A percentile compares a stretch with the other conserved stretches of the same genome.
phyloP scores from a whole-genome alignment of 768 basidiomycete species.

The Kwoniella newhampshirensis region DNA sequence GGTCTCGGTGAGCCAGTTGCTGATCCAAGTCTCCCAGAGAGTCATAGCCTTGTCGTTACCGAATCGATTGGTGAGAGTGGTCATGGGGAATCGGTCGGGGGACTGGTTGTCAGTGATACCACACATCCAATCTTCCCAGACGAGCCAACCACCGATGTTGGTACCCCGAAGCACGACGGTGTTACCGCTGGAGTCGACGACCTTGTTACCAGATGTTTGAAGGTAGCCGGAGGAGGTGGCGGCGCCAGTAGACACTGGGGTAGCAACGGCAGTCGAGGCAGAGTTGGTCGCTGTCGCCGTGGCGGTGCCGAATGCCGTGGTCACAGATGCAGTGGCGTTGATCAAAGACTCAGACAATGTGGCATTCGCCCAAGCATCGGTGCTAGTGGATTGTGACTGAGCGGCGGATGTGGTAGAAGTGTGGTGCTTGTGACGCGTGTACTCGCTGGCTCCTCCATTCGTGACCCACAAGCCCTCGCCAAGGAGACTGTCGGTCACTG shows the following conservation, averaged over 20 bases:
- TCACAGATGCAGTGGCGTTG: conserved; percentile 13
- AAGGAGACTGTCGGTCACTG: conserved; percentile 12
- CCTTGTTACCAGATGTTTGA: conserved; percentile 34
- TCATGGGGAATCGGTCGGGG: conserved; percentile 43
- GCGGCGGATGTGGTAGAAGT: conserved; percentile 18
- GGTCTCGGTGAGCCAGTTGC: conserved; percentile 37
- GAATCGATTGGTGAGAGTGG: conserved; percentile 41
- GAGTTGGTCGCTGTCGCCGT: conserved; percentile 12
- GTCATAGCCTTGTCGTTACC: conserved; percentile 30
- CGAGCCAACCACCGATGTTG: conserved; percentile 49
- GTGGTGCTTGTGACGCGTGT: background rate
- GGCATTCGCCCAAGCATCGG: conserved; percentile 9
- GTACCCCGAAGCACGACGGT: conserved; percentile 37
- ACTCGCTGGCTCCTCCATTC: background rate
- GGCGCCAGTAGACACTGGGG: conserved; percentile 14
- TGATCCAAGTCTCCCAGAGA: conserved; percentile 40
- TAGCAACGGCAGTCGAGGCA: conserved; percentile 20
- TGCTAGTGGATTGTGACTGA: conserved; percentile 7
- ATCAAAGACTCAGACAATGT: conserved; percentile 11
- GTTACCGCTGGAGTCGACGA: conserved; percentile 43
- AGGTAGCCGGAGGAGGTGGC: conserved; percentile 35
- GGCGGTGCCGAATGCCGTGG: conserved; percentile 10
- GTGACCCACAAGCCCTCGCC: conserved; percentile 25
- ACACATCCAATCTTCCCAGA: conserved; percentile 48
- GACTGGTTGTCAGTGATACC: conserved; percentile 44